Conservation (phyloP, 2,329 filamentous ascomycete species). For the Colletotrichum simmondsii region DNA sequence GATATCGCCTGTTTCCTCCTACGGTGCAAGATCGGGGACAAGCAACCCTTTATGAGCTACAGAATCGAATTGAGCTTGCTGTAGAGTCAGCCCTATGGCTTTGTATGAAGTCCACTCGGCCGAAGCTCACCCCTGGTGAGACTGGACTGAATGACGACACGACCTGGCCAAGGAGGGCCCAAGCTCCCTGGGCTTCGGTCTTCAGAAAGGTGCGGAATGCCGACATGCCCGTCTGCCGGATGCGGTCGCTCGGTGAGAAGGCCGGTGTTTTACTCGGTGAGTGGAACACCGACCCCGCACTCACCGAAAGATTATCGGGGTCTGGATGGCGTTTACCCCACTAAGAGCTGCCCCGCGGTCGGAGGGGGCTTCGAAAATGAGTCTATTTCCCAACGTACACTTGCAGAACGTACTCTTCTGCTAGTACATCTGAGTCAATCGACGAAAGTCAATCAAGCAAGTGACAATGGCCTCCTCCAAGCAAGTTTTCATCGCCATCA, state of each 20-base stretch:
- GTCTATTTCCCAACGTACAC: neutral
- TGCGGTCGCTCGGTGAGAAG: neutral
- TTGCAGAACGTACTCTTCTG: neutral
- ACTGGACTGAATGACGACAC: conserved; percentile 28
- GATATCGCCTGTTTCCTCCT: too few species aligned
- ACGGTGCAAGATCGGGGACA: neutral
- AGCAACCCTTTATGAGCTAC: neutral
- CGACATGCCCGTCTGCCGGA: neutral
- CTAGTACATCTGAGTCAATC: neutral
- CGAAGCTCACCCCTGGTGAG: neutral
- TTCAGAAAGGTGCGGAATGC: conserved; percentile 3
- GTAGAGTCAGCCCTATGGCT: neutral
- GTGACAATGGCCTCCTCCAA: conserved; percentile 54
- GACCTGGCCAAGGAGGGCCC: conserved; percentile 9
- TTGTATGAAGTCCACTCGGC: neutral
- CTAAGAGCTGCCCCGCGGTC: conserved; percentile 23
- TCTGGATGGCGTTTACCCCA: neutral
- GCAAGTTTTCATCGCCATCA: conserved; percentile 64
- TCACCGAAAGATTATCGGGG: neutral
- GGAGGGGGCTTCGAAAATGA: conserved; percentile 17
- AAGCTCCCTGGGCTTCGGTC: conserved; percentile 9
- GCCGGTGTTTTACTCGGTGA: neutral
- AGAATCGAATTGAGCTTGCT: neutral
- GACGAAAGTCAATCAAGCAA: neutral
- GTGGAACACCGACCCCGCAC: neutral